phyloP scores from a whole-genome alignment of 1,284 basidiomycete species.

The Phellinidium pouzarii region DNA sequence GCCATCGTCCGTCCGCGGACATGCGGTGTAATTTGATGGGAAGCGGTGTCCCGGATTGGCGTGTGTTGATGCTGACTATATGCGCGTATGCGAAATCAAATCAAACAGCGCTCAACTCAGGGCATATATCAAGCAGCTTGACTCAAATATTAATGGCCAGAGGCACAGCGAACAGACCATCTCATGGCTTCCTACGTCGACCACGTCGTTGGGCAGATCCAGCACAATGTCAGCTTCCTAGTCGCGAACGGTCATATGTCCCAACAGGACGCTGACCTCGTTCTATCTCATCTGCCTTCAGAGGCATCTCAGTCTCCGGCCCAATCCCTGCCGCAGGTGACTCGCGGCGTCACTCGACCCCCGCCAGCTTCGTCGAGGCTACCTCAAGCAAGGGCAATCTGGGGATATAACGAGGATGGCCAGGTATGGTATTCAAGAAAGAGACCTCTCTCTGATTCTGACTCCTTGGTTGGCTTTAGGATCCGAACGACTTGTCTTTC shows the following conservation, averaged over 20 bases:
- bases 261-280: slow-evolving; percentile 41
- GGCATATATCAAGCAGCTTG: too few relatives aligned
- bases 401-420: slow-evolving; percentile 65
- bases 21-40: not conserved
- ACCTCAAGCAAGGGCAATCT: slow-evolving; percentile 49
- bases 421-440: slow-evolving; percentile 30
- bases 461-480: slow-evolving; percentile 29
- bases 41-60: not conserved
- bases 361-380: slow-evolving; percentile 29
- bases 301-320: slow-evolving; percentile 9
- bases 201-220: slow-evolving; percentile 57
- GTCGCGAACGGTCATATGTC: slow-evolving; percentile 52
- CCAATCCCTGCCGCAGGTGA: slow-evolving; percentile 16
- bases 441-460: slow-evolving; percentile 13
- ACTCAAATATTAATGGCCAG: too few relatives aligned
- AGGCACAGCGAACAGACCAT: too few relatives aligned
- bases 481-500: slow-evolving; percentile 54
- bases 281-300: slow-evolving; percentile 43
- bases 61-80: not conserved
- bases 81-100: not conserved
- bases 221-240: slow-evolving; percentile 55
- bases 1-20: not conserved
- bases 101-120: too few relatives aligned
- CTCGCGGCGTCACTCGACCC: slow-evolving; percentile 21
- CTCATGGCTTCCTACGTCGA: slow-evolving; percentile 27